A percentile compares a stretch with the other conserved stretches of the same genome.
phyloP scores from a whole-genome alignment of 495 filamentous ascomycete genomes.

The Daldinia concentrica region DNA sequence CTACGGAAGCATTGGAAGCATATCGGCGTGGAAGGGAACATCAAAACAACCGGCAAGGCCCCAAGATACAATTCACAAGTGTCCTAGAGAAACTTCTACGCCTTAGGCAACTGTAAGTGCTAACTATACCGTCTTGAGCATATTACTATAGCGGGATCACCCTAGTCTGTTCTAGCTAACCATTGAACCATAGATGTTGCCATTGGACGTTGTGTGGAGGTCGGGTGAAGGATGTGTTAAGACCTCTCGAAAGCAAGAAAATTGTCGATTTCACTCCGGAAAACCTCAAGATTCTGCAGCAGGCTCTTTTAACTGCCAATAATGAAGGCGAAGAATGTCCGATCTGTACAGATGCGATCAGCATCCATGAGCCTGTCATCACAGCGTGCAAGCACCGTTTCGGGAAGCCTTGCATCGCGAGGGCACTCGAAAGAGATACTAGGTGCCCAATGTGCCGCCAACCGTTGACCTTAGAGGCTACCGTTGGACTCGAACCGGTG shows the following conservation, averaged over 20 bases:
- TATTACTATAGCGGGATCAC: neutral
- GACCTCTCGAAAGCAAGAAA: conserved; percentile 70
- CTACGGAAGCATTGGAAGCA: conserved; percentile 72
- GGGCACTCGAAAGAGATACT: conserved; percentile 79
- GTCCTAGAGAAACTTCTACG: conserved; percentile 86
- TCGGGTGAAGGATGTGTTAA: conserved; percentile 74
- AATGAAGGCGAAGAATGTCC: conserved; percentile 86
- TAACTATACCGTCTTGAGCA: neutral
- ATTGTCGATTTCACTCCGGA: conserved; percentile 76
- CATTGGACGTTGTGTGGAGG: conserved; percentile 85
- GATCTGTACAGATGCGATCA: conserved; percentile 79
- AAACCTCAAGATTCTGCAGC: conserved; percentile 76
- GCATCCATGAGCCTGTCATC: conserved; percentile 79
- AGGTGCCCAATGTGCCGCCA: conserved; percentile 92
- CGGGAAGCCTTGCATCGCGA: conserved; percentile 76
- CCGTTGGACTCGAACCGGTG: conserved; percentile 72
- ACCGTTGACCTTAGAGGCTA: conserved; percentile 66
- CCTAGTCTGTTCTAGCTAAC: conserved; percentile 21
- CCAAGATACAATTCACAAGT: conserved; percentile 65
- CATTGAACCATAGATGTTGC: conserved; percentile 63
- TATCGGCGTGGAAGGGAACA: conserved; percentile 59
- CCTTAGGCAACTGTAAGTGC: conserved; percentile 72
- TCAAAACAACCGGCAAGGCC: neutral
- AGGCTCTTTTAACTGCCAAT: conserved; percentile 79
- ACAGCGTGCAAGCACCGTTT: conserved; percentile 90